Evolutionary conservation across 331 rosid genomes (phyloP), one percentile per base, ranked within the genome.

Genomic region (Quercus phellos): DNA sequence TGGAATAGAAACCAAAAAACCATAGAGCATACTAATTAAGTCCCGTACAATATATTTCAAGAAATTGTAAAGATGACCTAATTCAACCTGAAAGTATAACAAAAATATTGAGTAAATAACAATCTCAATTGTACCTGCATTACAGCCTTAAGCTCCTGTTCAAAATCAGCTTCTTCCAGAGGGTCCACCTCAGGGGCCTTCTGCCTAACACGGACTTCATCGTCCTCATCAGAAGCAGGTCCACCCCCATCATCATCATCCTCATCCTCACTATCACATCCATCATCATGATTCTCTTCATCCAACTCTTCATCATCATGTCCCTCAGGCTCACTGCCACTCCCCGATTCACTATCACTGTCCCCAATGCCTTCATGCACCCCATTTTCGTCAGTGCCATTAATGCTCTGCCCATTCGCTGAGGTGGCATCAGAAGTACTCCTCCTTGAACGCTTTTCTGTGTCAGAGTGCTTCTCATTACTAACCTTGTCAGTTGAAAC

Each of bases 121-220:
- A 32, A 82, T 70, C 61, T 56, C 82, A 63, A 77, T 63, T 81
- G 81, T 89, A 80, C 99, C 97, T 95, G 98, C 81, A 95, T 14
- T 38, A 95, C 93, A 85, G 99, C 98, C 85, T 82, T 92, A 79
- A 95, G 98, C 80, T 95, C 99, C 85, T 77, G 96, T 34, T 93
- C 97, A 77, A 95, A 95, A 80, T 51, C 80, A 74, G 97, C 99
- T 88, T 90, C 99, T 87, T 91, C 99, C 69, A 72, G 87, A 74
- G 99, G 98, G 87, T 95, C 98, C 68, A 95, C 90, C 80, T 89
- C 85, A 2, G 93, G 70, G 84, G 90, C 90, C 80, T 87, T 91
- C 89, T 91, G 98, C 73, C 98, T 93, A 34, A 95, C 98, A 75
- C 83, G 98, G 73, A 95, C 98, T 87, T 93, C 98, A 83, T 93